Evolutionary conservation across 176 grass and related monocot genomes (phyloP), one percentile per base, ranked within the genome.

Genomic region (Aegilops bicornis): DNA sequence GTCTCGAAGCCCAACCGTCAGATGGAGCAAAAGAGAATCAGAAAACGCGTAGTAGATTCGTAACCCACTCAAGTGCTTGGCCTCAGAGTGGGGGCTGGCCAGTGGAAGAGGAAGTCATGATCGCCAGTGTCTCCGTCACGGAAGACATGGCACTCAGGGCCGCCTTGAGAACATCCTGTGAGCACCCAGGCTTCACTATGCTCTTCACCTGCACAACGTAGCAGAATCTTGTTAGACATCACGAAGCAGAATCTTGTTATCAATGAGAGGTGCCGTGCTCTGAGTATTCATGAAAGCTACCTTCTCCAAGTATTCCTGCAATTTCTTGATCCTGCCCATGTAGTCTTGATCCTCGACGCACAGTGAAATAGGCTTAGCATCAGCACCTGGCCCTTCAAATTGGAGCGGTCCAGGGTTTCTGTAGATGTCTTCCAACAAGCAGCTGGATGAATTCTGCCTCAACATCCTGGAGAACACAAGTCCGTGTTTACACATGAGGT

Each of bases 311-410:
- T 99, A 99, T 61, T 99, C 92, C 89, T 96, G 90, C 54, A 99
- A 82, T 73, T 94, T 89, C 84, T 99, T 99, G 75, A 99, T 99
- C 86, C 97, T 86, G 64, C 97, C 97, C 92, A 99, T 99, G 87
- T 99, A 99, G 65, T 99, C 97, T 89, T 95, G 90, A 89, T 99
- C 97, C 91, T 99, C 97, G 64, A 99, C 97, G 35, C 89, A 91
- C 77, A 99, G 88, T 13, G 97, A 86, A 79, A 94, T 88, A 29
- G 90, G 79, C 42, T 99, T 99, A 3, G 89, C 40, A 88, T 99
- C 97, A 5, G 91, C 90, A 86, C 94, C 94, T 73, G 94, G 79
- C 61, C 94, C 97, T 76, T 94, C 94, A 48, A 92, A 99, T 86
- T 99, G 97, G 67, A 94, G 92, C 4, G 97, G 97, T 43, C 97